A percentile compares a stretch with the other conserved stretches of the same genome.
Conservation (phyloP, 163 green algal genomes). For the Scenedesmus sp. region DNA sequence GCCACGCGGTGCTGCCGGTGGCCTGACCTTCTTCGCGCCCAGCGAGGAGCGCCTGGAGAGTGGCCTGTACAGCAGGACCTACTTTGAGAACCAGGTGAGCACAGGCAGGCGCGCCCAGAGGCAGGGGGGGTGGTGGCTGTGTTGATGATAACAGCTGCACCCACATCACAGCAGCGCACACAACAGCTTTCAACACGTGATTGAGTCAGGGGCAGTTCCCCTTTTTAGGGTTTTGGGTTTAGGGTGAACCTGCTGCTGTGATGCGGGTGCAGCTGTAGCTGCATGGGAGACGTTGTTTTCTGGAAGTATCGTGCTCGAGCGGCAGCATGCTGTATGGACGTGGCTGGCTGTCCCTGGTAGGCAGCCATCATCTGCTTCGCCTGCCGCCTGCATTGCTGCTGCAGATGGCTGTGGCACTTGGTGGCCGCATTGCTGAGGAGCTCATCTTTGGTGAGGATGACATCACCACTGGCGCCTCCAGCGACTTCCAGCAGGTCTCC, state of each 20-base stretch:
- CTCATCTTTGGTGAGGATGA: slow-evolving; percentile 99
- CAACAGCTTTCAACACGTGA: too few species aligned
- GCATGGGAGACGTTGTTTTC: too few species aligned
- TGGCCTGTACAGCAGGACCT: slow-evolving; percentile 92
- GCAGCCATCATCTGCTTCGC: not conserved
- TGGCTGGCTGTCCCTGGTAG: not conserved
- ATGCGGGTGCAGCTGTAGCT: too few species aligned
- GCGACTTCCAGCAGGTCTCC: slow-evolving; percentile 98
- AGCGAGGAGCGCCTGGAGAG: slow-evolving; percentile 97
- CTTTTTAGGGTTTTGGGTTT: too few species aligned
- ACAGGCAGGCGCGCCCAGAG: too few species aligned
- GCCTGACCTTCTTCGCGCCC: slow-evolving; percentile 99
- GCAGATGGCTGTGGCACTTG: slow-evolving; percentile 98
- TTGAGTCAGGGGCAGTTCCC: too few species aligned
- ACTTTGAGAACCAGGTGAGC: slow-evolving; percentile 93
- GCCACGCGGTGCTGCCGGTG: slow-evolving; percentile 94
- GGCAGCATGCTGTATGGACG: not conserved
- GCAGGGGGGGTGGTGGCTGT: too few species aligned
- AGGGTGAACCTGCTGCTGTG: too few species aligned
- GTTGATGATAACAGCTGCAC: too few species aligned
- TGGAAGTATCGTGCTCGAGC: too few species aligned
- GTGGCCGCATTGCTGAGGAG: slow-evolving; percentile 98
- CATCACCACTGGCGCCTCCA: slow-evolving; percentile 94
- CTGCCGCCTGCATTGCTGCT: not conserved
- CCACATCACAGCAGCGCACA: too few species aligned